Percentiles rank a stretch among this genome's conserved stretches.
phyloP scores from a whole-genome alignment of 2,329 filamentous ascomycete genomes.

The Fusarium transvaalense region DNA sequence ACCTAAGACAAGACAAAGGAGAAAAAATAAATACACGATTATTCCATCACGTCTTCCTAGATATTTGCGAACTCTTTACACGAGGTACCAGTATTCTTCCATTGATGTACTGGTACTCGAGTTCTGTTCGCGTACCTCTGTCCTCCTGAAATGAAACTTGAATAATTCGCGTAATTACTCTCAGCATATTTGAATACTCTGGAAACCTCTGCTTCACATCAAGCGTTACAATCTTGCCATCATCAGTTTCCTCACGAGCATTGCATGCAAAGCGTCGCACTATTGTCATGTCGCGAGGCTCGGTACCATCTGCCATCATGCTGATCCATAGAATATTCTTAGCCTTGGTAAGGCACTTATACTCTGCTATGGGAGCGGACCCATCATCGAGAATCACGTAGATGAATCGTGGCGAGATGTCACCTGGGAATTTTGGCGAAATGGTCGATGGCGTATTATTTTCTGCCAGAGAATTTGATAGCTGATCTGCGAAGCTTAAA shows the following conservation, averaged over 20 bases:
- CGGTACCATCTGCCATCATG: fast-evolving
- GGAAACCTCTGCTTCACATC: neutral
- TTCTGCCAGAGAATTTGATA: neutral
- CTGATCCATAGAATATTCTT: conserved; percentile 12
- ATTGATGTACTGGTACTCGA: conserved; percentile 27
- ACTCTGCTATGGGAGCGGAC: fast-evolving
- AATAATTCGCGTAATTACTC: conserved; percentile 8
- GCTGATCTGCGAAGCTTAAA: conserved; percentile 15
- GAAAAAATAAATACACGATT: neutral
- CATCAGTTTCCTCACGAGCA: neutral
- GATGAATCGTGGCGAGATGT: neutral
- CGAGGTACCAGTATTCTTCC: conserved; percentile 4
- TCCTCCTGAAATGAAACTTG: conserved; percentile 17
- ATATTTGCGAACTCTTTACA: neutral
- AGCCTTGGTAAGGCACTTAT: neutral
- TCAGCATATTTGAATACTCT: neutral
- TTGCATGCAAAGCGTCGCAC: neutral
- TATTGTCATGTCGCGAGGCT: neutral
- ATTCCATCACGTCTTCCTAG: neutral
- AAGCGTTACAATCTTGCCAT: neutral
- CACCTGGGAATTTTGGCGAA: fast-evolving
- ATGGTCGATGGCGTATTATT: conserved; percentile 10
- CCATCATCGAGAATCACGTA: conserved; percentile 25
- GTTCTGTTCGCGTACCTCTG: neutral
- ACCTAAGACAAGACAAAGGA: neutral